Base-by-base conservation (phyloP, 257 asterid species). In the Solanum bukasovii region DNA sequence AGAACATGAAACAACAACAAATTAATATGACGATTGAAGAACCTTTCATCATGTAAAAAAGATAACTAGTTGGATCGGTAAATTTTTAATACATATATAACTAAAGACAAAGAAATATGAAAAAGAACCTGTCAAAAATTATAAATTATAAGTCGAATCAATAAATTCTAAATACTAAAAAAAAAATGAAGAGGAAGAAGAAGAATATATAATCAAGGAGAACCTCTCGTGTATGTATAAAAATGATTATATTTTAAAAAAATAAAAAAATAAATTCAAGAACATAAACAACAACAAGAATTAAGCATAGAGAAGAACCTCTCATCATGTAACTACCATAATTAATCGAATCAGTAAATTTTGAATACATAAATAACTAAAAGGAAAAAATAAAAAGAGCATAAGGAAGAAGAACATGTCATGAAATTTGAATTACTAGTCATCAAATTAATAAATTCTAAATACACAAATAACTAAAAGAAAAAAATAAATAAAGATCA, bases 1-100 rank as follows among this genome's bases (percentile, higher is more conserved):
- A 73, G 18, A 73, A 33, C 5, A 33, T 16, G 27, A 72, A 70
- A 72, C 21, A 72, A 72, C 37, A 71, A 10, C 1, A 13, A 33
- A 16, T 0, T 33, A 33, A 34, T 23, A 72, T 9, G 3, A 73
- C 37, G 7, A 42, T 42, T 2, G 0, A 34, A 35, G 1, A 34
- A 73, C 2, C 14, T 33, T 25, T 35, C 82, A 34, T 21, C 52
- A 37, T 72, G 5, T 31, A 33, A 72, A 1, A 4, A 1, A 3
- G 2, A 37, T 75, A 35, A 12, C n/a, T 21, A 75, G 4, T 21
- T 46, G 21, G 1, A 10, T 37, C 20, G 1, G 3, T 74, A 21
- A 74, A 74, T 74, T 37, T 10, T 35, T 0, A 16, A 70, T 63
- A 23, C 2, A 21, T 0, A 21, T 21, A 13, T 13, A 70, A 1